Base-by-base conservation (phyloP, 108 stramenopile species). In the Phaeodactylum tricornutum region DNA sequence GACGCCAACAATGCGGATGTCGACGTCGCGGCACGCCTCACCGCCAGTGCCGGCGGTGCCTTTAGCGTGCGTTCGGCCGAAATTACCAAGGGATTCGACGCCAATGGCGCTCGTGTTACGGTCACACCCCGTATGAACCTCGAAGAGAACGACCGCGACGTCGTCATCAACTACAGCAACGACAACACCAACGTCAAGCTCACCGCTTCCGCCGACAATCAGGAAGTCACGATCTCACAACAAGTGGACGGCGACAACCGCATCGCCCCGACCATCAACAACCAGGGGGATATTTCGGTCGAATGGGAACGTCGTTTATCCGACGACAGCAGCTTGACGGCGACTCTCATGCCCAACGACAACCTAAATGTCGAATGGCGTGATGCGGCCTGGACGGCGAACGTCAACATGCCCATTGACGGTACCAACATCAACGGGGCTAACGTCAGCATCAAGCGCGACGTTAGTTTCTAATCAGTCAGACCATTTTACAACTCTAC, bases 401-500 rank as follows among this genome's bases (percentile, higher is more conserved):
- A 79, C 52, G 71, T 90, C 16, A 75, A 75, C 49, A 72, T 81
- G 59, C 83, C 83, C 5, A 69, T 90, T 57, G 72, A 71, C 47
- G 81, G 81, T 52, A 66, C 57, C 28, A 61, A 71, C 36, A 51
- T 90, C 52, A 58, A 33, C 9, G 81, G 79, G 19, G 79, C 83
- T 43, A 82, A 81, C 39, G 78, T 90, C 42, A 66, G 70, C 51
- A 77, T 85, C 53, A 82, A 79, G 64, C 61, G 87, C 29, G 84
- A 90, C 58, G 76, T 90, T 43, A 69, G 61, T 20, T 90, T 90
- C 49, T 90, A 82, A 72, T n/a, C n/a, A n/a, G n/a, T n/a, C n/a
- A n/a, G n/a, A n/a, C n/a, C n/a, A n/a, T n/a, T n/a, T n/a, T n/a
- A n/a, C n/a, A n/a, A n/a, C n/a, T n/a, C n/a, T n/a, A n/a, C n/a